These are phyloP conservation scores for Colletotrichum spaethianum DNA, from an alignment of 2,329 filamentous ascomycete species.

Conservation along the genomic window DNA sequence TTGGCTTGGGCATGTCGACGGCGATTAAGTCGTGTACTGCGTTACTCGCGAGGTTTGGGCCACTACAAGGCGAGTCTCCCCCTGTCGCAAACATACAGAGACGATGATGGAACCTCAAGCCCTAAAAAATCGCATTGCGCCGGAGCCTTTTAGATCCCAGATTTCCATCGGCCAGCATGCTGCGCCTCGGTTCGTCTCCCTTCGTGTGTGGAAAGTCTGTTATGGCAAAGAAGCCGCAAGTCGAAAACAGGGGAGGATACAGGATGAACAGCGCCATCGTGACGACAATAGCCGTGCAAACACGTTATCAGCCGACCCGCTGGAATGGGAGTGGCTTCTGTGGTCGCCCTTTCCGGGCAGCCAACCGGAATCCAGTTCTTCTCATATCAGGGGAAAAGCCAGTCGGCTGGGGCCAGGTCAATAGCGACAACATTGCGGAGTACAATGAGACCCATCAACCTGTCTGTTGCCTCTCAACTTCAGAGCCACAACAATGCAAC, in stretches of 20 bases:
- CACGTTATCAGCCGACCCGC: neutral
- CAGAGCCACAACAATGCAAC: neutral
- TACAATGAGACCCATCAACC: neutral
- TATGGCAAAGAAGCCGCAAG: neutral
- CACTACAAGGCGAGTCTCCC: neutral
- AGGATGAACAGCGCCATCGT: neutral
- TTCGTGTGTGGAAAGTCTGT: neutral
- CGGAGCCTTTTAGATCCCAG: neutral
- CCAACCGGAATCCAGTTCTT: neutral
- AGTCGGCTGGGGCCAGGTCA: no score
- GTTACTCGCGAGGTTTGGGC: neutral
- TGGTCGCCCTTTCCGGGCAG: neutral
- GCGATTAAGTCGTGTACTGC: neutral
- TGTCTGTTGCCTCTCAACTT: neutral
- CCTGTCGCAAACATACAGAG: neutral
- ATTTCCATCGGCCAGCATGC: neutral
- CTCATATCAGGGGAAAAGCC: neutral
- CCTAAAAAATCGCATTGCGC: neutral
- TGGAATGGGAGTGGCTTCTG: neutral
- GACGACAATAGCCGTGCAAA: neutral
- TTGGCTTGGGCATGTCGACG: neutral
- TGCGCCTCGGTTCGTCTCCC: neutral
- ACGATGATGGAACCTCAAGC: no score
- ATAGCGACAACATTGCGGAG: neutral
- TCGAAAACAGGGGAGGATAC: neutral